phyloP scores from a whole-genome alignment of 305 asterid species.

The Fraxinus ornus region DNA sequence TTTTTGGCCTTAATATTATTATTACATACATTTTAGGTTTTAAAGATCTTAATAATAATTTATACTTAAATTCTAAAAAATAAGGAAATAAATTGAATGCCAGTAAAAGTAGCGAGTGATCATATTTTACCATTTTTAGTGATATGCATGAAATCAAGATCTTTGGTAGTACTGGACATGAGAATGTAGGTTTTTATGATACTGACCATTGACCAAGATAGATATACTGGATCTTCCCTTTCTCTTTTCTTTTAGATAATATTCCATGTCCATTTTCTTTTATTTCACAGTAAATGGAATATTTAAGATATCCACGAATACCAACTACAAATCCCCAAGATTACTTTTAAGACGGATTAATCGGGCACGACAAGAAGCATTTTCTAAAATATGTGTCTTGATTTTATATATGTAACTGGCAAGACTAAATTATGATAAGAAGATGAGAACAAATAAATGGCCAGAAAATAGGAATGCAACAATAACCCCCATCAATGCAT shows the following conservation, averaged over 20 bases:
- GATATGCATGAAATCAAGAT: neutral
- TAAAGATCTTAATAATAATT: neutral
- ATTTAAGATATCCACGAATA: neutral
- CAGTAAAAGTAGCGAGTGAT: neutral
- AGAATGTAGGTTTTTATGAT: neutral
- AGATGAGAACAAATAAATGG: neutral
- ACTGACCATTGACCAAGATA: neutral
- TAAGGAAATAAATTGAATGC: neutral
- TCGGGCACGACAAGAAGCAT: neutral
- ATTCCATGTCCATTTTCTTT: neutral
- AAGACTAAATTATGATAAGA: neutral
- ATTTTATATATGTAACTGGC: neutral
- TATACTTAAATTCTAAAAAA: neutral
- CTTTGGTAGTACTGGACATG: neutral
- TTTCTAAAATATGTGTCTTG: neutral
- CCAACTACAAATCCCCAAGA: neutral
- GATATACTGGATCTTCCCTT: neutral
- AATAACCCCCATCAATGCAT: neutral
- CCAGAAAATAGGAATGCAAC: neutral
- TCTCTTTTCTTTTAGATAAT: neutral
- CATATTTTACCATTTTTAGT: neutral
- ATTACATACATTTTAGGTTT: neutral
- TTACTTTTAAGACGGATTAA: neutral
- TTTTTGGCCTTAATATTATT: neutral
- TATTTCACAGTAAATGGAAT: neutral